Base-by-base conservation (phyloP, 2,329 filamentous ascomycete genomes). In the Aulographum hederae region DNA sequence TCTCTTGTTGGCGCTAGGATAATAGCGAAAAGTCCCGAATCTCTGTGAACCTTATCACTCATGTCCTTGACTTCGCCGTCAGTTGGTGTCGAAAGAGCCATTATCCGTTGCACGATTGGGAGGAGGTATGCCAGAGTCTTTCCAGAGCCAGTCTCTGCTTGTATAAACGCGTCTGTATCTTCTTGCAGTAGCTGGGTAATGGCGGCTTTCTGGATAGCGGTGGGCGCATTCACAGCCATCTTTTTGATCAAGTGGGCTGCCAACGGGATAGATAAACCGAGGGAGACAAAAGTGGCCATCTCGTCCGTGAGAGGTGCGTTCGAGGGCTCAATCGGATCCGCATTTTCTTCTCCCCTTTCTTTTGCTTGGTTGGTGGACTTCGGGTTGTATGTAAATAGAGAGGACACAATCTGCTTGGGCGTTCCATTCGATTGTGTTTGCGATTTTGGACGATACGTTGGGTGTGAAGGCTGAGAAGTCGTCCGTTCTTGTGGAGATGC, bases 51-150 rank as follows among this genome's bases (percentile, higher is more conserved):
- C 45, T 58, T 16, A 8, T 8, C 11, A 28, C 11, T n/a, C 12
- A 17, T 28, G 48, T 32, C 48, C 43, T 20, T 43, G 8, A 26
- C 45, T 38, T 50, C 48, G 40, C 34, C 51, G 58, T 45, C 51
- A 44, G 53, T 58, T 50, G 56, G 58, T 34, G 51, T 52, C 41
- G 63, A 80, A 18, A 95, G 65, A 11, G 73, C 67, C 53, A 93
- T 70, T 14, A 98, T 77, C 16, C 84, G 69, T 49, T 98, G 81
- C 15, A 98, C 73, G 29, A 98, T 78, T 2, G 89, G 89, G 5
- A 98, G 59, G 4, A 98, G 65, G 50, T 98, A 98, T n/a, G 89
- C 81, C 37, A 98, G 58, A 0, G 89, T 98, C 58, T 98, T 98
- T 56, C 89, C 89, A 0, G 89, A 98, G 42, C 89, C 89, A 0